Evolutionary conservation across 768 basidiomycete genomes (phyloP).

Genomic region (Amanita rimosa): DNA sequence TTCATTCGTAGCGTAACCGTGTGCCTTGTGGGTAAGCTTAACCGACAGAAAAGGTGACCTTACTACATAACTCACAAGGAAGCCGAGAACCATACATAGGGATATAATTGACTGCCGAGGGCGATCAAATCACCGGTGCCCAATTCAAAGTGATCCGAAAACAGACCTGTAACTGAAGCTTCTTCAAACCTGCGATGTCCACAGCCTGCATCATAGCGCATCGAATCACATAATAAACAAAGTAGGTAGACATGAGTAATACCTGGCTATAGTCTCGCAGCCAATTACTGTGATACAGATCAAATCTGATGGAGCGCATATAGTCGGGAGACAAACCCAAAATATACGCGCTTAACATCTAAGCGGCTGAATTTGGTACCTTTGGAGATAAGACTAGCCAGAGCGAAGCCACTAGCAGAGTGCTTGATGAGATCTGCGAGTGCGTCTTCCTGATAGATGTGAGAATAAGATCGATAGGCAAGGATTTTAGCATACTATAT

Average conservation of each 20-base stretch:
- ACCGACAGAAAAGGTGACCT: background rate
- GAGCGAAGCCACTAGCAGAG: conserved; percentile 40
- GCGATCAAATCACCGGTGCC: conserved; percentile 3
- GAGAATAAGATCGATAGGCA: background rate
- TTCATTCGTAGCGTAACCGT: conserved; percentile 73
- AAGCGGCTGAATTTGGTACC: conserved; percentile 65
- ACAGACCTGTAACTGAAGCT: conserved; percentile 53
- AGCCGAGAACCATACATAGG: conserved; percentile 83
- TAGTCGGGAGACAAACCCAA: conserved; percentile 37
- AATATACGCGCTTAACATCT: conserved; percentile 78
- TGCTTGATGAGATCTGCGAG: conserved; percentile 51
- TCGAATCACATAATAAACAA: background rate
- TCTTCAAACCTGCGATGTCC: conserved; percentile 72
- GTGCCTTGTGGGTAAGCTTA: conserved; percentile 32
- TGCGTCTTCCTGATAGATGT: conserved; percentile 46
- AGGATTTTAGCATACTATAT: conserved; percentile 49
- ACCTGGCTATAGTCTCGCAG: conserved; percentile 81
- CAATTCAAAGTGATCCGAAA: background rate
- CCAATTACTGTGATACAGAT: conserved; percentile 51
- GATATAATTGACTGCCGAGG: conserved; percentile 68
- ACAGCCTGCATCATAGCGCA: conserved; percentile 40
- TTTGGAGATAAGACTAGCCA: conserved; percentile 46
- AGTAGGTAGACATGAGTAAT: background rate
- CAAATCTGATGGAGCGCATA: conserved; percentile 3
- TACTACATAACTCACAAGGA: conserved; percentile 41